A percentile compares a stretch with the other conserved stretches of the same genome.
These are phyloP conservation scores for Spathaspora sp. DNA, from an alignment of 805 yeast genomes.

Conservation along the genomic window DNA sequence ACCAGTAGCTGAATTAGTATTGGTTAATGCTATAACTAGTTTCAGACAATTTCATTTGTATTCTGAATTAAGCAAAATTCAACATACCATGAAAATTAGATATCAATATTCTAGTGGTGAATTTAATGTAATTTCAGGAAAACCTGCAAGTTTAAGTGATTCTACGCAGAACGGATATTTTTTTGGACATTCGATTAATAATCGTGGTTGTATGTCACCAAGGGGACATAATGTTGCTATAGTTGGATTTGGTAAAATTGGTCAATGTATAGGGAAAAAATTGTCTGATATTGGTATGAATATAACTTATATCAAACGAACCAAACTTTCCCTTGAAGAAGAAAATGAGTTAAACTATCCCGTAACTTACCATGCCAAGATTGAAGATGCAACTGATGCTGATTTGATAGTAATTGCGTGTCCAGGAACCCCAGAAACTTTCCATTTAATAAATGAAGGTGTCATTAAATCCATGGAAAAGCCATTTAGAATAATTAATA, in stretches of 20 bases:
- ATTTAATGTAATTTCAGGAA: slow-evolving; percentile 31
- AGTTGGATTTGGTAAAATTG: slow-evolving; percentile 76
- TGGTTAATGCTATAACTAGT: slow-evolving; percentile 53
- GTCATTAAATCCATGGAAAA: slow-evolving; percentile 45
- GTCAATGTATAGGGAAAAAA: slow-evolving; percentile 57
- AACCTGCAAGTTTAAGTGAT: slow-evolving; percentile 5
- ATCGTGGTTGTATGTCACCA: slow-evolving; percentile 47
- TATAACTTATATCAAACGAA: slow-evolving; percentile 59
- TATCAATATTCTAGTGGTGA: slow-evolving; percentile 25
- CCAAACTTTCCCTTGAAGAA: slow-evolving; percentile 30
- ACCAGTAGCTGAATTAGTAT: slow-evolving; percentile 72
- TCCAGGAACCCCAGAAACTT: slow-evolving; percentile 61
- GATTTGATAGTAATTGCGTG: slow-evolving; percentile 65
- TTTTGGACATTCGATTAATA: slow-evolving; percentile 46
- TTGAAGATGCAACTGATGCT: slow-evolving; percentile 35
- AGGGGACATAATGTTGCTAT: slow-evolving; percentile 55
- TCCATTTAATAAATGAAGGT: slow-evolving; percentile 47
- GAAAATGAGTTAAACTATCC: slow-evolving; percentile 39
- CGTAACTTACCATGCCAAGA: slow-evolving; percentile 36
- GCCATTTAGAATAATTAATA: slow-evolving; percentile 64
- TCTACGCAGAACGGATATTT: slow-evolving; percentile 3
- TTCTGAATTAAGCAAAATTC: slow-evolving; percentile 37
- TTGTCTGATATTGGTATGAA: slow-evolving; percentile 61
- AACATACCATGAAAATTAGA: slow-evolving; percentile 48
- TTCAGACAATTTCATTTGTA: slow-evolving; percentile 55